A percentile compares a stretch with the other conserved stretches of the same genome.
phyloP scores from a whole-genome alignment of 352 stramenopile genomes.

The Phytophthora hybrid region DNA sequence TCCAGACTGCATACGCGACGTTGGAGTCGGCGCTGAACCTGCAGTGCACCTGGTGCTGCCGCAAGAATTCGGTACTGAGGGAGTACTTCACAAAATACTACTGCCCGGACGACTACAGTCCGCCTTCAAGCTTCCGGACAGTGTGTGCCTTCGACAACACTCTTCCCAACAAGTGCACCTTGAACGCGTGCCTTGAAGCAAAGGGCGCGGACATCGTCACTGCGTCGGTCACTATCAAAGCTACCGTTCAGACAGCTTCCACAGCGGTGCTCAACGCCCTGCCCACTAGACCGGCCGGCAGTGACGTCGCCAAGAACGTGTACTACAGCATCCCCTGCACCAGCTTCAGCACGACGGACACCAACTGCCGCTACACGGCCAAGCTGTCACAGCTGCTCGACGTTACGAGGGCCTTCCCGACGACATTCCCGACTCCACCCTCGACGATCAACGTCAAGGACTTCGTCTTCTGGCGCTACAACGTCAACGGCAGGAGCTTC shows the following conservation, averaged over 20 bases:
- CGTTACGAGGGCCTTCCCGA: slow-evolving; percentile 7
- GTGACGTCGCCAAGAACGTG: slow-evolving; percentile 17
- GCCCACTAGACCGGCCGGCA: slow-evolving; percentile 1
- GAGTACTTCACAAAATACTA: slow-evolving; percentile 11
- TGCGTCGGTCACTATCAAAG: slow-evolving; percentile 34
- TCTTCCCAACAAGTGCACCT: slow-evolving; percentile 26
- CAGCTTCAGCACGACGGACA: slow-evolving; percentile 16
- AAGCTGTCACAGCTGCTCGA: slow-evolving; percentile 25
- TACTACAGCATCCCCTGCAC: slow-evolving; percentile 31
- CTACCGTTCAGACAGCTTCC: slow-evolving; percentile 30
- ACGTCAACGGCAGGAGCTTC: slow-evolving; percentile 15
- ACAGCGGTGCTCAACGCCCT: slow-evolving; percentile 41
- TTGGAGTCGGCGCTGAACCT: slow-evolving; percentile 1
- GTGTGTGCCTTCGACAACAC: not conserved
- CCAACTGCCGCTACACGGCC: slow-evolving; percentile 17
- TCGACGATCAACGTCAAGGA: slow-evolving; percentile 6
- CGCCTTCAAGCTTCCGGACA: not conserved
- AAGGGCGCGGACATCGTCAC: slow-evolving; percentile 46
- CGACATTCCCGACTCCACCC: slow-evolving; percentile 1
- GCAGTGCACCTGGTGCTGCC: slow-evolving; percentile 25
- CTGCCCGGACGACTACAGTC: slow-evolving; percentile 1
- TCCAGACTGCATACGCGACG: not conserved
- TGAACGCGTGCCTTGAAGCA: slow-evolving; percentile 54
- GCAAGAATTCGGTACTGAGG: slow-evolving; percentile 11
- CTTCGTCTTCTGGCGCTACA: slow-evolving; percentile 68